phyloP scores from a whole-genome alignment of 2,329 filamentous ascomycete species.

The Aureobasidium sp. region DNA sequence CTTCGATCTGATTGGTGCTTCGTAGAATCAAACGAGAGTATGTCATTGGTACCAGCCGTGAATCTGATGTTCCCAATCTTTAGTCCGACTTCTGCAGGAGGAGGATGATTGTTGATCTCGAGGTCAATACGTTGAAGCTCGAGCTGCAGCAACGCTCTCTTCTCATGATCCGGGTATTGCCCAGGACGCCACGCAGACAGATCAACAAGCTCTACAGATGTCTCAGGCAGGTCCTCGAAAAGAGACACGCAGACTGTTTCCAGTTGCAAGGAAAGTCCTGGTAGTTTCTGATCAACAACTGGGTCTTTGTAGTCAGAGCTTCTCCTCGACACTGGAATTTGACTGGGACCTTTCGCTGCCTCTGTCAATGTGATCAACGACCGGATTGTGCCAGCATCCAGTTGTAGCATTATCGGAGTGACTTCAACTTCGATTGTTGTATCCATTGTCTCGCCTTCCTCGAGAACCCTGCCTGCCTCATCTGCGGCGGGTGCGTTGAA shows the following conservation, averaged over 20 bases:
- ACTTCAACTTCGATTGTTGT: neutral
- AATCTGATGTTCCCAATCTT: neutral
- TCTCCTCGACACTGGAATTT: neutral
- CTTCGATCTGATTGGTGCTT: neutral
- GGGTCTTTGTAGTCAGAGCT: neutral
- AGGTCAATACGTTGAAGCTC: neutral
- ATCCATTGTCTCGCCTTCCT: neutral
- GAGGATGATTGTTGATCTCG: neutral
- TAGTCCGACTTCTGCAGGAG: neutral
- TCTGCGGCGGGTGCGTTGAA: neutral
- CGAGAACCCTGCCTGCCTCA: neutral
- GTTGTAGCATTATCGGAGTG: neutral
- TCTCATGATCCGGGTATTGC: neutral
- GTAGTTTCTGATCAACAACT: neutral
- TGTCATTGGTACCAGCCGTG: neutral
- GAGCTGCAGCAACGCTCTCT: neutral
- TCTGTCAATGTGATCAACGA: neutral
- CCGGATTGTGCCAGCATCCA: constrained; percentile 1
- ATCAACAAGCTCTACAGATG: neutral
- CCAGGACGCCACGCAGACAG: neutral
- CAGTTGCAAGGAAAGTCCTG: neutral
- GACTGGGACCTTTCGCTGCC: neutral
- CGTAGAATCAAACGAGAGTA: constrained; percentile 1
- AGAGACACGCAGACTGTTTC: neutral
- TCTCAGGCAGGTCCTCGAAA: neutral